Percentiles rank a stretch among this genome's conserved stretches.
Evolutionary conservation across 257 asterid genomes (phyloP).

Genomic region (Ehretia macrophylla): DNA sequence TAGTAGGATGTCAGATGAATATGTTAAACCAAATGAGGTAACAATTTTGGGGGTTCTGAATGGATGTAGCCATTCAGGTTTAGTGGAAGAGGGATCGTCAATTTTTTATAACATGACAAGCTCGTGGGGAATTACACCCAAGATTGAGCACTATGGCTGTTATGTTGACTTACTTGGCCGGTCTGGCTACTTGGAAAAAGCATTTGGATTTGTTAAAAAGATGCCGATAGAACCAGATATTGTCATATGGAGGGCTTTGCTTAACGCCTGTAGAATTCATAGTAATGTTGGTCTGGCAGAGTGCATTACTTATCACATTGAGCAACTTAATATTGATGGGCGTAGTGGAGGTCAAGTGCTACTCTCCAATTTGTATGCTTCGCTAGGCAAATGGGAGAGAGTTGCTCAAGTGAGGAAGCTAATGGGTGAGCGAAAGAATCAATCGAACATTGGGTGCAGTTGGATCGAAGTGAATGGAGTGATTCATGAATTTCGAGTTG

Average conservation of each 20-base stretch:
- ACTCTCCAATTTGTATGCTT: slow-evolving; percentile 74
- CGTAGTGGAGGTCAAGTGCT: slow-evolving; percentile 47
- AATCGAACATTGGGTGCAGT: slow-evolving; percentile 54
- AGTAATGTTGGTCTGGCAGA: slow-evolving; percentile 48
- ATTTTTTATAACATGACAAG: slow-evolving; percentile 63
- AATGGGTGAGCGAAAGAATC: slow-evolving; percentile 38
- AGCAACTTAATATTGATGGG: slow-evolving; percentile 32
- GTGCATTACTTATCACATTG: slow-evolving; percentile 35
- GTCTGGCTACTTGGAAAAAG: slow-evolving; percentile 73
- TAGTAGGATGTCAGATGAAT: slow-evolving; percentile 47
- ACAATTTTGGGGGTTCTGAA: slow-evolving; percentile 64
- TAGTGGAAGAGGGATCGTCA: slow-evolving; percentile 53
- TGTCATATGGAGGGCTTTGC: slow-evolving; percentile 70
- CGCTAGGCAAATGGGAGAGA: slow-evolving; percentile 69
- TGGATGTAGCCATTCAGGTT: slow-evolving; percentile 85
- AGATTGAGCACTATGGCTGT: slow-evolving; percentile 80
- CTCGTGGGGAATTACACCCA: slow-evolving; percentile 46
- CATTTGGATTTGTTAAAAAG: slow-evolving; percentile 48
- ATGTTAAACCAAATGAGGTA: slow-evolving; percentile 49
- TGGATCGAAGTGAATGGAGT: slow-evolving; percentile 60
- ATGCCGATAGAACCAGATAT: slow-evolving; percentile 66
- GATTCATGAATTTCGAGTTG: slow-evolving; percentile 64
- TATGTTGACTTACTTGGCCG: slow-evolving; percentile 79
- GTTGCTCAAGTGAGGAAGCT: slow-evolving; percentile 37
- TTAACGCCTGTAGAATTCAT: slow-evolving; percentile 74